phyloP scores from a whole-genome alignment of 2,329 filamentous ascomycete species.

The Tetracladium maxilliforme region DNA sequence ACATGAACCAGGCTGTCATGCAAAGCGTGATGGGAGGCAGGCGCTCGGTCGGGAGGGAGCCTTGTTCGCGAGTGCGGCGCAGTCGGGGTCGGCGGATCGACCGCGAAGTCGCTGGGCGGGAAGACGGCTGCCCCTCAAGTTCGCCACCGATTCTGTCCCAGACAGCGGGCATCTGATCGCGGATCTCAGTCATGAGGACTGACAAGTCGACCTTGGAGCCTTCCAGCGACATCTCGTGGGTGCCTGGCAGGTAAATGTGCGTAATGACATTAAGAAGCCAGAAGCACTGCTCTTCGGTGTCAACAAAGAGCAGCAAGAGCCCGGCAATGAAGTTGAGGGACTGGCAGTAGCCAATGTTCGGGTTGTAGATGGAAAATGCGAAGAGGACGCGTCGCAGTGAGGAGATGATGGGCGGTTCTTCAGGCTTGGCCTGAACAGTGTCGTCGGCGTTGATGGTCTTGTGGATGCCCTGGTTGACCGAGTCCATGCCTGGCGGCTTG shows the following conservation, averaged over 20 bases:
- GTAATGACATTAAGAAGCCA: slow-evolving; percentile 91
- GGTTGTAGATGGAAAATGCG: slow-evolving; percentile 83
- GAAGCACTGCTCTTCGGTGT: slow-evolving; percentile 82
- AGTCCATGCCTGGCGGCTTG: slow-evolving; percentile 47
- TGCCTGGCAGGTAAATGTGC: slow-evolving; percentile 73
- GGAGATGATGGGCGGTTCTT: slow-evolving; percentile 46
- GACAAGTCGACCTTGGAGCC: slow-evolving; percentile 88
- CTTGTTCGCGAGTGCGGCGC: too few species aligned
- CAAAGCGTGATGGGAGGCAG: slow-evolving; percentile 85
- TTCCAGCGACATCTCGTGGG: slow-evolving; percentile 80
- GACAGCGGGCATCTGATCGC: slow-evolving; percentile 66
- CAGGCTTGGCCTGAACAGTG: slow-evolving; percentile 3
- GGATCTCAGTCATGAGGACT: slow-evolving; percentile 77
- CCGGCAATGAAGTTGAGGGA: slow-evolving; percentile 91
- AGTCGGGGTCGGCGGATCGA: slow-evolving; percentile 20
- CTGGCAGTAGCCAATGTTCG: slow-evolving; percentile 87
- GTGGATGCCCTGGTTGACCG: slow-evolving; percentile 18
- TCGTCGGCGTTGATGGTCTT: slow-evolving; percentile 11
- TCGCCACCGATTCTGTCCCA: slow-evolving; percentile 82
- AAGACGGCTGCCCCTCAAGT: too few species aligned
- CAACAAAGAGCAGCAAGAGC: slow-evolving; percentile 75
- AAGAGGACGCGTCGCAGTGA: slow-evolving; percentile 74
- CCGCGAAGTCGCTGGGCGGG: slow-evolving; percentile 16
- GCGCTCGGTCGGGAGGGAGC: slow-evolving; percentile 24
- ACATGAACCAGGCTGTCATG: slow-evolving; percentile 97